Base-by-base conservation (phyloP, 2,329 filamentous ascomycete species). In the Phialocephala sp. region DNA sequence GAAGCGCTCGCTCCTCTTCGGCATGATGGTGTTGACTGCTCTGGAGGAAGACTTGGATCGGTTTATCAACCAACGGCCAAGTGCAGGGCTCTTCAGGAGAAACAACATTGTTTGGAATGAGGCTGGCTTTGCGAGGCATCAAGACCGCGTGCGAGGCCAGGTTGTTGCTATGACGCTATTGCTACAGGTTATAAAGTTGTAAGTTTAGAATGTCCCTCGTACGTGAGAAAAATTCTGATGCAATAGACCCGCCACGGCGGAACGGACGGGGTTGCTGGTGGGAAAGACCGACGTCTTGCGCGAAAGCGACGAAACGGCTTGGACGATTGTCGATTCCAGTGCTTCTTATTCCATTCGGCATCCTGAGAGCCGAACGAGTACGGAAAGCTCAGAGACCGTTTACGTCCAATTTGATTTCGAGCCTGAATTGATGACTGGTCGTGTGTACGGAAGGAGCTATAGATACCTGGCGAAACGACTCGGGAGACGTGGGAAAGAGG, bases 111-210 rank as follows among this genome's bases (percentile, higher is more conserved):
- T 27, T 6, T 59, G 56, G 56, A 43, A 59, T 18, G 36, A 43
- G 22, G 35, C 12, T 18, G 12, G 12, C 14, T 59, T 59, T 43
- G 56, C 4, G 22, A 43, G 27, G 11, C 56, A 59, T 43, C 36
- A 59, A 36, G n/a, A 41, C 27, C 20, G 36, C 2, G 24, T 59
- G 2, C 37, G 56, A 45, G 56, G 56, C 2, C 56, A 59, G 15
- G 56, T 59, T 22, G 37, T 36, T 27, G 36, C 37, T 2, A 59
- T 43, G 22, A 43, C 36, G 14, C 24, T 59, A 36, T 41, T 59
- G 56, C 36, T 59, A 14, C 56, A 59, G 35, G 37, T 59, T 15
- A 59, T 59, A 24, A 43, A 41, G 22, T 9, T 59, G 56, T 59
- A 54, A 5, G 50, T 54, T 27, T 20, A 20, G 1, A 2, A 12